Evolutionary conservation across 108 stramenopile genomes (phyloP).

Genomic region (Fistulifera pelliculosa): DNA sequence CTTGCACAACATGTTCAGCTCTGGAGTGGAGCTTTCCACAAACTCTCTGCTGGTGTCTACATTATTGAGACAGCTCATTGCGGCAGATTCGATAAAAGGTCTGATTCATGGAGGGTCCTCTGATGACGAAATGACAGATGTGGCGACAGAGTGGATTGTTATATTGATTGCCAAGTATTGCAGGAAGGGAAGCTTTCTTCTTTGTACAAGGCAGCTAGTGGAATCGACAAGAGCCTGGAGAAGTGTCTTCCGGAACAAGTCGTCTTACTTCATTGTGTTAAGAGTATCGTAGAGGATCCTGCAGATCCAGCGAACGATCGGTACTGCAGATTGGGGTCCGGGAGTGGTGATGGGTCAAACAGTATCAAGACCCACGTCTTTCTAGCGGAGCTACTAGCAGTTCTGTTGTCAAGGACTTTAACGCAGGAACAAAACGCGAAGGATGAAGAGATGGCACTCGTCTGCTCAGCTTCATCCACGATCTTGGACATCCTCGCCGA

Average conservation of each 20-base stretch:
- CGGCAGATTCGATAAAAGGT: slow-evolving; percentile 26
- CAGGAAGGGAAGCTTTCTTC: slow-evolving; percentile 36
- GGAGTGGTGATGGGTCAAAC: slow-evolving; percentile 14
- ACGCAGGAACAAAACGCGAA: too few species aligned
- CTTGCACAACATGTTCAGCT: slow-evolving; percentile 43
- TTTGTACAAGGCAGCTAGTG: not conserved
- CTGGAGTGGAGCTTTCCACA: slow-evolving; percentile 7
- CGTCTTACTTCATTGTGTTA: slow-evolving; percentile 5
- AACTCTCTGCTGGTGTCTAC: slow-evolving; percentile 34
- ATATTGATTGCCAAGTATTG: slow-evolving; percentile 41
- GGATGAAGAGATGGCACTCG: too few species aligned
- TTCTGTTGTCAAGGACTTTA: not conserved
- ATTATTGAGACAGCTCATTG: slow-evolving; percentile 46
- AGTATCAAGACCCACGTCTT: slow-evolving; percentile 31
- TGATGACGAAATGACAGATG: slow-evolving; percentile 37
- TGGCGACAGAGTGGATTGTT: slow-evolving; percentile 76
- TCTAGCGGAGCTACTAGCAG: slow-evolving; percentile 22
- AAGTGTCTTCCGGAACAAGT: slow-evolving; percentile 33
- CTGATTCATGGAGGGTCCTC: slow-evolving; percentile 15
- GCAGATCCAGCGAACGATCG: not conserved
- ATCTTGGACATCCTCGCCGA: slow-evolving; percentile 26
- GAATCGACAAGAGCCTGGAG: not conserved
- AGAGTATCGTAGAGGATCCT: not conserved
- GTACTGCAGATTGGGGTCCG: slow-evolving; percentile 18
- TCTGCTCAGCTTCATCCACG: not conserved